Evolutionary conservation across 345 rosid genomes (phyloP).

Genomic region (Geranium rotundifolium): DNA sequence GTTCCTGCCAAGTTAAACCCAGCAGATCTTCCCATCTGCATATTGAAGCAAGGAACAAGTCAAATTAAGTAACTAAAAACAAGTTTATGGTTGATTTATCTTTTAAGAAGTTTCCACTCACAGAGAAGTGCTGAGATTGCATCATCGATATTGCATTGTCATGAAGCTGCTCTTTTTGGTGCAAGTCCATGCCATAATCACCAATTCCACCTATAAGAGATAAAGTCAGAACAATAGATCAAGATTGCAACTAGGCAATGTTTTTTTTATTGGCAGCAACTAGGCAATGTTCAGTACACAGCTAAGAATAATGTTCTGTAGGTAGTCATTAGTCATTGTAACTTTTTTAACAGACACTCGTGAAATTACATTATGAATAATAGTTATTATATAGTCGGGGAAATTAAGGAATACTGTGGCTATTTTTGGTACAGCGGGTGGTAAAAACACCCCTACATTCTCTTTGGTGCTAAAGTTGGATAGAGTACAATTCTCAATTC

Average conservation of each 20-base stretch:
- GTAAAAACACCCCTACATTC: too few relatives aligned
- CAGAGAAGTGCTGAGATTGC: constrained; percentile 96
- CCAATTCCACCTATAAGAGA: constrained; percentile 81
- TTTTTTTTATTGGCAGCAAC: neutral
- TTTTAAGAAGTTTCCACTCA: constrained; percentile 27
- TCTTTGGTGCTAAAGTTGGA: neutral
- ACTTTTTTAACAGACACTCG: too few relatives aligned
- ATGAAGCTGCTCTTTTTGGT: constrained; percentile 92
- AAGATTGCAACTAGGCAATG: neutral
- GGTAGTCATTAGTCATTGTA: too few relatives aligned
- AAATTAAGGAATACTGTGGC: too few relatives aligned
- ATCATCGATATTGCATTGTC: constrained; percentile 89
- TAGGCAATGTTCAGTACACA: neutral
- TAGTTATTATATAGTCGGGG: too few relatives aligned
- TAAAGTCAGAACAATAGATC: constrained; percentile 20
- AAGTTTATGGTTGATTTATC: neutral
- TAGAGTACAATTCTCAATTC: neutral
- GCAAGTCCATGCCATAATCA: constrained; percentile 85
- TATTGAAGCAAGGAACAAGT: constrained; percentile 10
- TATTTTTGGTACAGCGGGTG: too few relatives aligned
- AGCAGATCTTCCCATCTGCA: constrained; percentile 82
- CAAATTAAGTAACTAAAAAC: neutral
- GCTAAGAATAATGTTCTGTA: neutral
- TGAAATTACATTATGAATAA: too few relatives aligned
- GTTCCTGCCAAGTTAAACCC: constrained; percentile 82